phyloP scores from a whole-genome alignment of 345 rosid genomes.

The Pseudoturritis turrita region DNA sequence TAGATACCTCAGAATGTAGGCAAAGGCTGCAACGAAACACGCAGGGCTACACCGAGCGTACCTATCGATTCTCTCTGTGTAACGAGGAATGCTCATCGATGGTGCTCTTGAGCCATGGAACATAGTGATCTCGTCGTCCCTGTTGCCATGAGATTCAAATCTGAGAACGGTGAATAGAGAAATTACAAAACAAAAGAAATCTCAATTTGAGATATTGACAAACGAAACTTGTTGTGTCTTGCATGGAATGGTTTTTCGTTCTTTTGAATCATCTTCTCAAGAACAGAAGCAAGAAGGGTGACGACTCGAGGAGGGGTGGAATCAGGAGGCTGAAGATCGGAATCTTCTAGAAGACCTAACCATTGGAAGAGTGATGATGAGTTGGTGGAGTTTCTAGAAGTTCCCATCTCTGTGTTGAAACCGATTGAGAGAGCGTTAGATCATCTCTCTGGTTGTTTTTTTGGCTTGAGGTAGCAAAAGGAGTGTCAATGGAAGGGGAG shows the following conservation, averaged over 20 bases:
- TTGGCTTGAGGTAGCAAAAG: neutral
- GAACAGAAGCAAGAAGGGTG: slow-evolving; percentile 26
- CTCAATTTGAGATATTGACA: neutral
- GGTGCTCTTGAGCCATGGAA: slow-evolving; percentile 34
- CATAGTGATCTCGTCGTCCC: slow-evolving; percentile 25
- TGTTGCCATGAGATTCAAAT: slow-evolving; percentile 4
- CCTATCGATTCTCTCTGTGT: slow-evolving; percentile 32
- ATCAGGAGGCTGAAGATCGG: slow-evolving; percentile 6
- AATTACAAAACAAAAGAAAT: neutral
- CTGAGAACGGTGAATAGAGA: neutral
- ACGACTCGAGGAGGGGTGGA: slow-evolving; percentile 27
- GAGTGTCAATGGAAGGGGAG: neutral
- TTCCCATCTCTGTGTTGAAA: slow-evolving; percentile 17
- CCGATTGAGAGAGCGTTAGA: neutral
- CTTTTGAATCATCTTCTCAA: slow-evolving; percentile 27
- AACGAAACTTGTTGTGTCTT: slow-evolving; percentile 26
- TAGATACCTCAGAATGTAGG: slow-evolving; percentile 35
- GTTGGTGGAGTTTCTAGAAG: slow-evolving; percentile 8
- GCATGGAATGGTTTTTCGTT: neutral
- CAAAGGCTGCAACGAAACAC: slow-evolving; percentile 31
- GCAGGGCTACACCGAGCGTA: slow-evolving; percentile 33
- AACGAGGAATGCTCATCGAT: slow-evolving; percentile 17
- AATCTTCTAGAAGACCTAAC: slow-evolving; percentile 29
- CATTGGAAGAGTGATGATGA: slow-evolving; percentile 22
- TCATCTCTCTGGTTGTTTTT: neutral